phyloP scores from a whole-genome alignment of 164 flowering plant species.

The Dillenia suffruticosa region DNA sequence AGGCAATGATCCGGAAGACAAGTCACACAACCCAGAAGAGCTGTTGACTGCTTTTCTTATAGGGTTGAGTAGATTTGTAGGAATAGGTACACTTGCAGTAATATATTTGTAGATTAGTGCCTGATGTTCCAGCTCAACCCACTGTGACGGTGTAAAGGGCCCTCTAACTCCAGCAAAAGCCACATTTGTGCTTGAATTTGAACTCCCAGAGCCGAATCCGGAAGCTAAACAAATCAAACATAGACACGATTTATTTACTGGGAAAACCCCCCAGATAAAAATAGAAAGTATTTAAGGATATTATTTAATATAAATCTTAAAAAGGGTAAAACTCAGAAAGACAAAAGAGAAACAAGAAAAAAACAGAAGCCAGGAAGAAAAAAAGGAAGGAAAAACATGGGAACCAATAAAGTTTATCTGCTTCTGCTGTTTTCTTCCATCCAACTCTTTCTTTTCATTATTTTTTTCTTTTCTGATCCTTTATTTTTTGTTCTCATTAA shows the following conservation, averaged over 20 bases:
- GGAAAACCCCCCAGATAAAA: not conserved
- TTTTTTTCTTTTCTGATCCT: too few relatives aligned
- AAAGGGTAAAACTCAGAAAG: too few relatives aligned
- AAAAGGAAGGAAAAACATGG: too few relatives aligned
- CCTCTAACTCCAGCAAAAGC: conserved; percentile 53
- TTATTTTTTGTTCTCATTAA: too few relatives aligned
- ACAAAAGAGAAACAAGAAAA: too few relatives aligned
- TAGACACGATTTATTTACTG: not conserved
- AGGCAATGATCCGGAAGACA: conserved; percentile 44
- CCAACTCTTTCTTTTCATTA: too few relatives aligned
- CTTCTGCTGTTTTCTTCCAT: too few relatives aligned
- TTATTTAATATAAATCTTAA: not conserved
- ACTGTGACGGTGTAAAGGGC: conserved; percentile 80
- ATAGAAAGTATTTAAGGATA: conserved; percentile 24
- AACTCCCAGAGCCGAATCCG: conserved; percentile 50
- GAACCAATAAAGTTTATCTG: too few relatives aligned
- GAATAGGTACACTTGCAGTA: conserved; percentile 66
- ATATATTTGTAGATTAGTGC: conserved; percentile 87
- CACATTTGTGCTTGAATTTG: conserved; percentile 43
- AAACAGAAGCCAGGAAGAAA: too few relatives aligned
- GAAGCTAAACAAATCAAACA: not conserved
- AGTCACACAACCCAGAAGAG: conserved; percentile 44
- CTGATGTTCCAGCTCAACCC: conserved; percentile 92
- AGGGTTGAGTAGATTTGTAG: conserved; percentile 69
- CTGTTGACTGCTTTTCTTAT: conserved; percentile 61